A percentile compares a stretch with the other conserved stretches of the same genome.
These are phyloP conservation scores for Apophysomyces ossiformis DNA, from an alignment of 371 early-diverging fungal species.

Conservation along the genomic window DNA sequence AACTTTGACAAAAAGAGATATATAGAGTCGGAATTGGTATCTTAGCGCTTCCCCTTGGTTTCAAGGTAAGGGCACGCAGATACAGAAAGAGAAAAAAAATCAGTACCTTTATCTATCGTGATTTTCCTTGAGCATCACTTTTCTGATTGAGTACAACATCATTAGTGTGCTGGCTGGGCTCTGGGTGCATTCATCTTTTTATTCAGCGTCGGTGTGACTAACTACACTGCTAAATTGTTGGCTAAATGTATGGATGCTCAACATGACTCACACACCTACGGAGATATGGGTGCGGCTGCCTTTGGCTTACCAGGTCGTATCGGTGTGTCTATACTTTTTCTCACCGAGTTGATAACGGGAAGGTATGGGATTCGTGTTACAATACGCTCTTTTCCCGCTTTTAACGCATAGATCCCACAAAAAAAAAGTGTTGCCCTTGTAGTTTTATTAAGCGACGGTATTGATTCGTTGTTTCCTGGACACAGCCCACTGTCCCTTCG, in stretches of 20 bases:
- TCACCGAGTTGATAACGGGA: slow-evolving; percentile 69
- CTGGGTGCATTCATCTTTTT: slow-evolving; percentile 61
- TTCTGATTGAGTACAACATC: no score
- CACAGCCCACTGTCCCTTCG: slow-evolving; percentile 28
- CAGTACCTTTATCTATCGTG: no score
- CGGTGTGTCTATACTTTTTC: slow-evolving; percentile 57
- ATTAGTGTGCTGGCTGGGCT: slow-evolving; percentile 64
- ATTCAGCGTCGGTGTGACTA: slow-evolving; percentile 60
- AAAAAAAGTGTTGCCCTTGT: slow-evolving; percentile 38
- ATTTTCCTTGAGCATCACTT: no score
- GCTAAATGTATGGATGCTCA: slow-evolving; percentile 61
- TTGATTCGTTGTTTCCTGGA: slow-evolving; percentile 48
- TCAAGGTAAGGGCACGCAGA: slow-evolving; percentile 40
- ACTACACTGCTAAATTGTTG: slow-evolving; percentile 70
- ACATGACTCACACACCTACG: slow-evolving; percentile 58
- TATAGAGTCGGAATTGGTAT: slow-evolving; percentile 61
- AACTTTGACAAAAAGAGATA: background rate
- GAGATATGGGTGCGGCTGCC: slow-evolving; percentile 71
- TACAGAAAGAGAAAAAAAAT: slow-evolving; percentile 8
- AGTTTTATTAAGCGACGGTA: slow-evolving; percentile 48
- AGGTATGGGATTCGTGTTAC: slow-evolving; percentile 32
- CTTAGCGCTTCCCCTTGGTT: slow-evolving; percentile 65
- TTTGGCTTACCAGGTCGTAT: slow-evolving; percentile 68
- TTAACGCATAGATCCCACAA: no score
- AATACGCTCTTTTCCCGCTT: no score